Evolutionary conservation across 441 rosid genomes (phyloP), one percentile per base, ranked within the genome.

Genomic region (Pelargonium cotyledonis): DNA sequence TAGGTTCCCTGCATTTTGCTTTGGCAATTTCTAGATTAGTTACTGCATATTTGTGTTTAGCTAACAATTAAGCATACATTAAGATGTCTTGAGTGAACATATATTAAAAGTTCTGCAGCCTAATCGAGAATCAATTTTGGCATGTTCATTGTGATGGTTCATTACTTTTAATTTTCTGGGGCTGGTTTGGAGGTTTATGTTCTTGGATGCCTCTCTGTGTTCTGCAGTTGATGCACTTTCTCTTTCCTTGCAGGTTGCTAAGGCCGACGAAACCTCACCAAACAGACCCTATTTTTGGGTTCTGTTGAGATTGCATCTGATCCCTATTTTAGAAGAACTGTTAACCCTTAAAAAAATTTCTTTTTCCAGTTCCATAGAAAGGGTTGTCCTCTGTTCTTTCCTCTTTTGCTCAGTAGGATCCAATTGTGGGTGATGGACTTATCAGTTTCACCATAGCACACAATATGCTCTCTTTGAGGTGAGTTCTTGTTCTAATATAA

Each of bases 381-480:
- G 26, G 61, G 61, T 3, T 18, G 61, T 16, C n/a, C 19, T 55
- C 23, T 18, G 21, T 5, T 5, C 40, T 35, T 35, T 35, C 7
- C 40, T 35, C 40, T 35, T 35, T 4, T 35, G 40, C 40, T 35
- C 40, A 35, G 40, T 53, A 15, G 60, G 6, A 15, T 53, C 21
- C 8, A 14, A 15, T 16, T 53, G 18, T 19, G 2, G 23, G 80
- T 63, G 55, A 84, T 84, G 80, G 78, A 43, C 60, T 69, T 58
- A 53, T 71, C 71, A 81, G 65, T 71, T 66, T 55, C 61, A 55
- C 61, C 70, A 21, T 85, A 80, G 79, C 77, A 68, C 57, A 68
- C 69, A 47, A 70, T 67, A 86, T 88, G 89, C 79, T 79, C 41
- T 75, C 75, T 74, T 65, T 86, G 74, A 85, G 91, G 94, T 86